Percentiles rank a stretch among this genome's conserved stretches.
phyloP scores from a whole-genome alignment of 352 stramenopile genomes.

The Thalassiosira hispida region DNA sequence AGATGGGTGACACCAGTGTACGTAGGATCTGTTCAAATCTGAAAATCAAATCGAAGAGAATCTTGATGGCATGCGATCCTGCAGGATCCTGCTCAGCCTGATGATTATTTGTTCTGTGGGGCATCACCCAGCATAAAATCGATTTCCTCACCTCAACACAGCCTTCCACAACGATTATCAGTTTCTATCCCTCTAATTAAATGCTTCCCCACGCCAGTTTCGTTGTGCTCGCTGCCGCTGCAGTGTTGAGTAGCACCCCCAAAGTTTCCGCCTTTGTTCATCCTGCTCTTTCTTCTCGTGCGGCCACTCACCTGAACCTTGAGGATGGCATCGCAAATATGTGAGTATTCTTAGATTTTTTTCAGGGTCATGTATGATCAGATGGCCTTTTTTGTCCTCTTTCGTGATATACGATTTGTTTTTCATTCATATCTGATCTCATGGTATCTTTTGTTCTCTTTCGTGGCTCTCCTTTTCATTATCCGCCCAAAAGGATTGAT shows the following conservation, averaged over 20 bases:
- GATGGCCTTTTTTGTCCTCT: neutral
- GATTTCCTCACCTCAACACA: no score
- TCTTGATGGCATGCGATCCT: no score
- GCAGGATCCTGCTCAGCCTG: no score
- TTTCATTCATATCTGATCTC: neutral
- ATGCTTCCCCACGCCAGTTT: constrained; percentile 22
- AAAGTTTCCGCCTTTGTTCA: constrained; percentile 28
- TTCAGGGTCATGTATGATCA: neutral
- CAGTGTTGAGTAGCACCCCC: constrained; percentile 3
- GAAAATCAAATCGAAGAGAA: no score
- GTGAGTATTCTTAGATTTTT: constrained; percentile 33
- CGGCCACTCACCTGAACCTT: constrained; percentile 29
- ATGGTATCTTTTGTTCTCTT: neutral
- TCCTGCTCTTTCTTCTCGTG: neutral
- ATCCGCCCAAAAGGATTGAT: constrained; percentile 38
- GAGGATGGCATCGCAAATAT: constrained; percentile 46
- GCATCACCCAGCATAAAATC: no score
- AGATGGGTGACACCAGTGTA: no score
- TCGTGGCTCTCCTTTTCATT: no score
- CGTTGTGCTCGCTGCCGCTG: constrained; percentile 14
- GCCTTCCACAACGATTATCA: no score
- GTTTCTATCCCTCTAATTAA: no score
- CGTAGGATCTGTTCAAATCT: no score
- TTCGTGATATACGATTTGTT: no score
- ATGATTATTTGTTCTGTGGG: no score